Base-by-base conservation (phyloP, 2,329 filamentous ascomycete species). In the Madurella fahalii region DNA sequence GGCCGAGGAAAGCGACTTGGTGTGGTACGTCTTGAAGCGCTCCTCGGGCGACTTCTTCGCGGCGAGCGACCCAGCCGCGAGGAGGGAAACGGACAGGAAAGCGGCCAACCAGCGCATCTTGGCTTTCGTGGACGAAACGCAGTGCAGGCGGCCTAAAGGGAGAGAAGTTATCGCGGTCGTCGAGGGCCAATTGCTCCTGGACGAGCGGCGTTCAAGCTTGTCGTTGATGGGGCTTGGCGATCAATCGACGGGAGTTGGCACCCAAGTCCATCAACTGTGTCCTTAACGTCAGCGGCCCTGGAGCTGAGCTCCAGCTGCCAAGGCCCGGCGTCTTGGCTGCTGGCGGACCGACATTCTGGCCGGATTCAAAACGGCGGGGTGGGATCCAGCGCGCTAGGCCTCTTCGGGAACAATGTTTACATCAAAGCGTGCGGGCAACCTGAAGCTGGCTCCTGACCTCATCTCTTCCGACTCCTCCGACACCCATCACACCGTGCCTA, bases 21-120 rank as follows among this genome's bases (percentile, higher is more conserved):
- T 69, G 68, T 87, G 84, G 74, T 85, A 93, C 56, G 83, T 79
- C 59, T 81, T 70, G 76, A 93, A 96, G 66, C 82, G 84, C 69
- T 89, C 73, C 40, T 70, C 65, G 50, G 70, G 61, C 12, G 78
- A 67, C 47, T 84, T 74, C 69, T 87, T 84, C 68, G 86, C 87
- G 50, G 86, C 81, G 46, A 81, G 83, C 40, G 62, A 58, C 54
- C 80, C 77, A 52, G 83, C 75, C 40, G 84, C 71, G 53, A 90
- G 71, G 61, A 89, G 76, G 67, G 86, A 74, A 55, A 82, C 74
- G 41, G 85, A 80, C 61, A 87, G 74, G 64, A 91, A 72, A 58
- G 83, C 71, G 63, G 80, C 77, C 54, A 88, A 74, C 66, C 87
- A 75, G 74, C 82, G 86, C 89, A 93, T 93, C 63, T 72, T 84